Evolutionary conservation across 805 yeast species (phyloP), one percentile per base, ranked within the genome.

Genomic region (Starmerella stigmatis): DNA sequence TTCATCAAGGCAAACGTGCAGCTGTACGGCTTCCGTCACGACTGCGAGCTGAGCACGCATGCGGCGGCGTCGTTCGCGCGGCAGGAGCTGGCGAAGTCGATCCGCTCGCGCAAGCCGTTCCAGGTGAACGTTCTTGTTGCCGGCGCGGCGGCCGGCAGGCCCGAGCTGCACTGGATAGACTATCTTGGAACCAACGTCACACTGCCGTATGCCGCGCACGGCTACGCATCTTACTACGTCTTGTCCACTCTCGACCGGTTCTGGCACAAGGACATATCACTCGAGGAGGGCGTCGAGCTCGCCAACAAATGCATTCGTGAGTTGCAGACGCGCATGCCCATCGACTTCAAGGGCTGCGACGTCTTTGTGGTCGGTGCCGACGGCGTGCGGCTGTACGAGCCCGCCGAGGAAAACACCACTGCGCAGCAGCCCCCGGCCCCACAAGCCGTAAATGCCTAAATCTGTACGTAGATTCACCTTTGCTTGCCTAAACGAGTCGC

Each of bases 131-230:
- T 86, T n/a, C 70, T 92, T 48, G 66, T 92, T 49, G 98, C 82
- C 33, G 96, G 97, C 10, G 79, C 71, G 61, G 89, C 86, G 58
- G 70, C 69, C 7, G 63, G 70, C 32, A 69, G 67, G 48, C 86
- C 96, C 31, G 68, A 74, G 42, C 71, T 92, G 57, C 79, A 82
- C 59, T 86, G 89, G 80, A 82, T 92, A 54, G 98, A 92, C 62
- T 92, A 92, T 63, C 68, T 92, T 53, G 98, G 98, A 7, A 84
- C 98, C 2, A 77, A 80, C 54, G 94, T 80, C 13, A 85, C 80
- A 49, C 71, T 92, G 48, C 97, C 98, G 13, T 92, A 92, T 61
- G 95, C 94, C 15, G 97, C 97, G 2, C 98, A 92, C 63, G 98
- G 98, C 11, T 92, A 92, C 60, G 94, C 97, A n/a, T 94, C 94